These are phyloP conservation scores for Fragaria ananassa DNA, from an alignment of 306 rosid species.

Conservation along the genomic window DNA sequence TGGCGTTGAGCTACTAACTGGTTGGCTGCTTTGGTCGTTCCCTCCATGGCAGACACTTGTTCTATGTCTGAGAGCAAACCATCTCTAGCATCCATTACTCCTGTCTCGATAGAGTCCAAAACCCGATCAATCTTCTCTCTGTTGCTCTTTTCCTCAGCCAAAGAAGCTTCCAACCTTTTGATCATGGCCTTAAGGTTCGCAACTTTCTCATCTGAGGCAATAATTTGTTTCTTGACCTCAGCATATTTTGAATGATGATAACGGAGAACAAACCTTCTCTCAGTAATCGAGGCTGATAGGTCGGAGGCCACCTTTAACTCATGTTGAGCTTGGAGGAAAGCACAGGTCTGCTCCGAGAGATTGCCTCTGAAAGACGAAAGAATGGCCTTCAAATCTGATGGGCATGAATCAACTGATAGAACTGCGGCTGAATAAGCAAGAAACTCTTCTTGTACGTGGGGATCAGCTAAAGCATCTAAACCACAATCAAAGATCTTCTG, in stretches of 20 bases:
- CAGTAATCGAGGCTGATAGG: conserved; percentile 1
- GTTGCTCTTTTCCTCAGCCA: neutral
- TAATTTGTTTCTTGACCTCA: conserved; percentile 5
- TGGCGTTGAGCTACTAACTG: conserved; percentile 2
- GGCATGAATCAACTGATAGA: neutral
- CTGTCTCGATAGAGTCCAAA: neutral
- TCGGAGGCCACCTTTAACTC: conserved; percentile 5
- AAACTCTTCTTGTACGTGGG: conserved; percentile 10
- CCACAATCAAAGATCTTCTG: conserved; percentile 13
- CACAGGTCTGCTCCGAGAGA: neutral
- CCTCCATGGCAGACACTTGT: conserved; percentile 12
- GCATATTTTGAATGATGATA: conserved; percentile 2
- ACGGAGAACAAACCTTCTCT: conserved; percentile 6
- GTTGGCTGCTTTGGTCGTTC: neutral
- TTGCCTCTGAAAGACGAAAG: neutral
- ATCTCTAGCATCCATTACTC: conserved; percentile 6
- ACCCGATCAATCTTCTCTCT: neutral
- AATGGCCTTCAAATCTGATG: neutral
- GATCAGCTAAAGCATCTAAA: neutral
- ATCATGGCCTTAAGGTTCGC: conserved; percentile 8
- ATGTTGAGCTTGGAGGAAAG: conserved; percentile 14
- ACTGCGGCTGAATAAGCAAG: conserved; percentile 1
- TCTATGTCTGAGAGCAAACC: conserved; percentile 1
- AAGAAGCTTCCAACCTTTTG: conserved; percentile 12
- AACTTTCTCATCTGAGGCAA: conserved; percentile 9